Evolutionary conservation across 805 yeast genomes (phyloP), one percentile per base, ranked within the genome.

Genomic region (Ogataea minuta): DNA sequence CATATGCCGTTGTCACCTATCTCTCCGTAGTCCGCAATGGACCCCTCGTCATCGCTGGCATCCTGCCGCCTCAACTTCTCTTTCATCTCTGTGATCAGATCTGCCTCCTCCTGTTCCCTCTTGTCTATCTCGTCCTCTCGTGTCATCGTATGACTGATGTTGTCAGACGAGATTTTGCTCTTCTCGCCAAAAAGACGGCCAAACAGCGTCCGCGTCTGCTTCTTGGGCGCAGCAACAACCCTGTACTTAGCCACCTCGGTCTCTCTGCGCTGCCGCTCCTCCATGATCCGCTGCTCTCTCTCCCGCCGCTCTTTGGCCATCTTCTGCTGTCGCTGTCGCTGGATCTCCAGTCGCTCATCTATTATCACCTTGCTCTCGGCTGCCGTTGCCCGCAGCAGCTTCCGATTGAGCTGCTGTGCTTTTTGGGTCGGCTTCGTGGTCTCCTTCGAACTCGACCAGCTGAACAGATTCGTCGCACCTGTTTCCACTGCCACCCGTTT

Each of bases 91-190:
- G 26, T 34, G 34, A 44, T 40, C 42, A 42, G 31, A 11, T 36
- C 48, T 9, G 19, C 34, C 35, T 36, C 36, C 25, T 45, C 44
- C 9, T 31, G 28, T 14, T 28, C 34, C n/a, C 16, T 31, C 15
- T 34, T 12, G 13, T 28, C 28, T 7, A 28, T 23, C 23, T 34
- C 42, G 17, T 45, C 21, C 8, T 19, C 21, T 19, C 8, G 21
- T 8, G 21, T 8, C 21, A 19, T 19, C 47, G 39, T 57, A 59
- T 1, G 62, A 57, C 4, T 55, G 19, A 38, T 19, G 8, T 45
- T 49, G 34, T 59, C 63, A 4, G 53, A 45, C 0, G 64, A 53
- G 23, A 59, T 59, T 24, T 55, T 59, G 15, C 60, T 53, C 34
- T 59, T 59, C 15, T 48, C 40, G 2, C 59, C 55, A 35, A 59